Evolutionary conservation across 2,329 filamentous ascomycete genomes (phyloP), one percentile per base, ranked within the genome.

Genomic region (Venturiaceae sp.): DNA sequence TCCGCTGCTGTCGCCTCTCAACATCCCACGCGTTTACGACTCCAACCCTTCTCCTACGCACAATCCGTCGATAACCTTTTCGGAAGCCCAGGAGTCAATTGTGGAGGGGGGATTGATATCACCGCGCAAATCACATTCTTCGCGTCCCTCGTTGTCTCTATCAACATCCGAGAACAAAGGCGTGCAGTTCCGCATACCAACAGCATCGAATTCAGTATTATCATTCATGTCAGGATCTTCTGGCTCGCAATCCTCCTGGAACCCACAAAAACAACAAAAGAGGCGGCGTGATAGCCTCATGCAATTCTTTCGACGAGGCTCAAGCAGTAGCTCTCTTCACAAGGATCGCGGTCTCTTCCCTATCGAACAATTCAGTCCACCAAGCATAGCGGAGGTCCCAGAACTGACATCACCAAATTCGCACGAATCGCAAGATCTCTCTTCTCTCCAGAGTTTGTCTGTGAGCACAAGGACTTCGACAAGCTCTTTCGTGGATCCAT

Each of bases 341-440:
- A 16, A 50, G 13, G 14, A 19, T 7, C 16, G 44, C 28, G 13
- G 26, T 28, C 23, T 13, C 23, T 30, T 8, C n/a, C 23, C 44
- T 5, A 50, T 7, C 14, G 23, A 13, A 7, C 44, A 50, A 16
- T 3, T 50, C 26, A 16, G 13, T n/a, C n/a, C 52, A 16, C 52
- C 52, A 34, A 34, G 36, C 23, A 57, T 57, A 33, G 55, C 37
- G 21, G 55, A 57, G 23, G 55, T 44, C 13, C 26, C 55, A 50
- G 44, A 57, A 30, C 16, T 57, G 14, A 16, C 41, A 4, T 52
- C 55, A 16, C 55, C 55, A 50, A 21, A 52, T 21, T 57, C 41
- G 7, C 55, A 57, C 36, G 26, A 50, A 47, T 57, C 55, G 3
- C 55, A 57, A 30, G 55, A 57, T 36, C 19, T 57, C 28, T 57